Conservation (phyloP, 306 rosid species). For the Vicia sativa region DNA sequence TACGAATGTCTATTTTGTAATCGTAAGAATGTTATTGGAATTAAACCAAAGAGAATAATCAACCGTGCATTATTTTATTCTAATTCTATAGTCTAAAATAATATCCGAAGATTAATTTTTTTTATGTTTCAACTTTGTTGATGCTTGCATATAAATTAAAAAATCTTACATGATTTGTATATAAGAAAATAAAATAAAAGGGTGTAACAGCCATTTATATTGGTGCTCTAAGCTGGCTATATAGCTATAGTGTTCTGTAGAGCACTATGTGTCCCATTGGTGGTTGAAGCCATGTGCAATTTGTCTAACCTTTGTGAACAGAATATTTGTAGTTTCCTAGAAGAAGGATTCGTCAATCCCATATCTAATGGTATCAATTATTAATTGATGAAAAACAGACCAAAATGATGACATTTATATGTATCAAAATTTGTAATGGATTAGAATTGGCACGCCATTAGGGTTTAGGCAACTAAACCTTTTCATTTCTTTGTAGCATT, state of each 20-base stretch:
- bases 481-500: too few relatives aligned
- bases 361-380: too few relatives aligned
- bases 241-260: conserved; percentile 23
- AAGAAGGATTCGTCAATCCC: neutral
- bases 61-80: conserved; percentile 6
- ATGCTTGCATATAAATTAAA: conserved; percentile 25
- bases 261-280: conserved; percentile 39
- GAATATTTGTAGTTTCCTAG: conserved; percentile 27
- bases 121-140: conserved; percentile 24
- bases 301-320: conserved; percentile 32
- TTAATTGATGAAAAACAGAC: too few relatives aligned
- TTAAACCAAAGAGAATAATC: conserved; percentile 33
- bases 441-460: too few relatives aligned
- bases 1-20: conserved; percentile 6
- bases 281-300: conserved; percentile 40
- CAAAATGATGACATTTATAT: too few relatives aligned
- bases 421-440: too few relatives aligned
- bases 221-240: conserved; percentile 31
- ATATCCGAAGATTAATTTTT: conserved; percentile 13
- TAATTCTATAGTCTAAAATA: neutral
- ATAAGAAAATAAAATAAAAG: neutral
- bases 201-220: neutral
- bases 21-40: conserved; percentile 12
- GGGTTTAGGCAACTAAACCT: too few relatives aligned
- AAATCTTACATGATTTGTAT: neutral